A percentile compares a stretch with the other conserved stretches of the same genome.
Evolutionary conservation across 768 basidiomycete species (phyloP).

Genomic region (Lentinula edodes): DNA sequence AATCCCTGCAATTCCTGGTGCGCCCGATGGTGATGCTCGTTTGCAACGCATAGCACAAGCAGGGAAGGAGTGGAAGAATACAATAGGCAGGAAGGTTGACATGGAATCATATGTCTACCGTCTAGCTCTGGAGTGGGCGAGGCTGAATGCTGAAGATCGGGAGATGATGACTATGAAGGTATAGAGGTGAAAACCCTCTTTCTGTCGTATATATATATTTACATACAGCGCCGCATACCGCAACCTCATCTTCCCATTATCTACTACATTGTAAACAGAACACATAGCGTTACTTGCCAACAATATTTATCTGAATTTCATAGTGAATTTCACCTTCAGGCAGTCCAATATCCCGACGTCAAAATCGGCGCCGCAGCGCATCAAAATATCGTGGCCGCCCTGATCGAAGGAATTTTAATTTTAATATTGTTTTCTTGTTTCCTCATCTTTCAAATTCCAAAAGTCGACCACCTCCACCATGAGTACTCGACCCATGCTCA

Average conservation of each 20-base stretch:
- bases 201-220: no score
- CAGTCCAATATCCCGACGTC: no score
- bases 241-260: no score
- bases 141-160: slow-evolving; percentile 80
- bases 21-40: slow-evolving; percentile 60
- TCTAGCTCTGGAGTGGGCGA: slow-evolving; percentile 85
- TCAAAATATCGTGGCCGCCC: background rate
- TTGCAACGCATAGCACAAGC: slow-evolving; percentile 81
- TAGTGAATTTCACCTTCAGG: no score
- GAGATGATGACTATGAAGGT: slow-evolving; percentile 45
- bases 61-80: slow-evolving; percentile 90
- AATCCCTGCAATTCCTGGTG: slow-evolving; percentile 1
- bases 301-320: background rate
- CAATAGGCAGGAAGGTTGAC: slow-evolving; percentile 52
- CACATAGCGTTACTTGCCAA: background rate
- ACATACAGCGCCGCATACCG: no score
- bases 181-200: background rate
- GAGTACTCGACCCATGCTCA: background rate
- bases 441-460: background rate
- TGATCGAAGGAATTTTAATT: background rate
- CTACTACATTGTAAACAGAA: no score
- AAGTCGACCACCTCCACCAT: background rate
- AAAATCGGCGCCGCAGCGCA: background rate
- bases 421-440: background rate
- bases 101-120: slow-evolving; percentile 76